A percentile compares a stretch with the other conserved stretches of the same genome.
Conservation (phyloP, 106 monocot genomes). For the Phalaenopsis aphrodite region DNA sequence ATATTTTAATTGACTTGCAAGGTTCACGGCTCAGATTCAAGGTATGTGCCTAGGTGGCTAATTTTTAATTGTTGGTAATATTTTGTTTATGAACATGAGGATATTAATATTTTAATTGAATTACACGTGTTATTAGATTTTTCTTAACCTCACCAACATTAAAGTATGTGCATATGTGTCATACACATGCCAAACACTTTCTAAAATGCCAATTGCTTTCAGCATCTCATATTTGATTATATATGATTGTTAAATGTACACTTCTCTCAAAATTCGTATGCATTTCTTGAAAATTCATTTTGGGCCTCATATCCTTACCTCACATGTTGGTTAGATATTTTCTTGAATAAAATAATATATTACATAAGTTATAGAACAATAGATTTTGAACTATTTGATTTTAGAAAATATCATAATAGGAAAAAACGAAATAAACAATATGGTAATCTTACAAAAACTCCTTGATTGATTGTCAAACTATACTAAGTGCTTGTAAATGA, state of each 20-base stretch:
- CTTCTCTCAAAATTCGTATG: background rate
- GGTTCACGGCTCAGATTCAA: conserved; percentile 43
- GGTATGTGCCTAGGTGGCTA: conserved; percentile 14
- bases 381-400: no score
- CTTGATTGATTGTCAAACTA: no score
- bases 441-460: no score
- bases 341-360: no score
- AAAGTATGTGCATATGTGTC: background rate
- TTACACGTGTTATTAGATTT: background rate
- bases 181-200: background rate
- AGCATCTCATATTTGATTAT: background rate
- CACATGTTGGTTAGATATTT: background rate
- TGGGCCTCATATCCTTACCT: background rate
- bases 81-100: no score
- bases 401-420: no score
- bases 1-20: conserved; percentile 42
- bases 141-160: background rate
- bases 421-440: no score
- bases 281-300: background rate
- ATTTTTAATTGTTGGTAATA: no score
- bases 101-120: background rate
- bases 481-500: no score
- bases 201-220: background rate
- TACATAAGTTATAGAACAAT: no score
- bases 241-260: background rate